These are phyloP conservation scores for Fusarium sp. DNA, from an alignment of 2,329 filamentous ascomycete species.

Conservation along the genomic window DNA sequence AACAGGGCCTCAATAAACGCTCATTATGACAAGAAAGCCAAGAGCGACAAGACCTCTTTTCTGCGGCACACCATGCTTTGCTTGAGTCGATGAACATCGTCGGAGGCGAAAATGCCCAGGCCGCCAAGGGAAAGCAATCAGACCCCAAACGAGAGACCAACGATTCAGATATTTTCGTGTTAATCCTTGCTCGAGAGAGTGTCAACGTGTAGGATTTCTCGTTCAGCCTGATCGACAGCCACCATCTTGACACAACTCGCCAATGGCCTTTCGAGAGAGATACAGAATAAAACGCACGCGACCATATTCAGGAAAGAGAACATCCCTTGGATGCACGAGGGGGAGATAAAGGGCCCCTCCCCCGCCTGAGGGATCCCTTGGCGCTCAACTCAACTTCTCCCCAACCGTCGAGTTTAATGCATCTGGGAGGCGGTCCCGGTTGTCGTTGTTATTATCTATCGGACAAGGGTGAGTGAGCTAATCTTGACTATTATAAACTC, in stretches of 20 bases:
- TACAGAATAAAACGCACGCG: constrained; percentile 18
- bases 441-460: neutral
- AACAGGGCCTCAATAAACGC: neutral
- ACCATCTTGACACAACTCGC: neutral
- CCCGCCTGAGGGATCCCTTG: constrained; percentile 22
- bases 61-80: constrained; percentile 16
- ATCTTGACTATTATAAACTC: constrained; percentile 17
- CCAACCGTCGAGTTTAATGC: neutral
- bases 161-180: neutral
- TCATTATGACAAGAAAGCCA: constrained; percentile 26
- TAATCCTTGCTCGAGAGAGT: constrained; percentile 5
- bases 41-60: constrained; percentile 2
- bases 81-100: constrained; percentile 1
- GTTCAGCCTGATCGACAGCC: constrained; percentile 6
- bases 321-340: neutral
- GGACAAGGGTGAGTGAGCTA: constrained; percentile 7
- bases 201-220: neutral
- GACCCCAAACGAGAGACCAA: constrained; percentile 1
- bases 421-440: constrained; percentile 5
- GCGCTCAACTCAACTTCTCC: constrained; percentile 3
- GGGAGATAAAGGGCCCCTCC: constrained; percentile 14
- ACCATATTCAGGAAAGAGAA: constrained; percentile 24
- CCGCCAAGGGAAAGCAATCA: constrained; percentile 20
- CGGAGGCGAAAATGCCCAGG: constrained; percentile 27
- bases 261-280: neutral